Evolutionary conservation across 1,284 basidiomycete genomes (phyloP), one percentile per base, ranked within the genome.

Genomic region (Tilletia setariae): DNA sequence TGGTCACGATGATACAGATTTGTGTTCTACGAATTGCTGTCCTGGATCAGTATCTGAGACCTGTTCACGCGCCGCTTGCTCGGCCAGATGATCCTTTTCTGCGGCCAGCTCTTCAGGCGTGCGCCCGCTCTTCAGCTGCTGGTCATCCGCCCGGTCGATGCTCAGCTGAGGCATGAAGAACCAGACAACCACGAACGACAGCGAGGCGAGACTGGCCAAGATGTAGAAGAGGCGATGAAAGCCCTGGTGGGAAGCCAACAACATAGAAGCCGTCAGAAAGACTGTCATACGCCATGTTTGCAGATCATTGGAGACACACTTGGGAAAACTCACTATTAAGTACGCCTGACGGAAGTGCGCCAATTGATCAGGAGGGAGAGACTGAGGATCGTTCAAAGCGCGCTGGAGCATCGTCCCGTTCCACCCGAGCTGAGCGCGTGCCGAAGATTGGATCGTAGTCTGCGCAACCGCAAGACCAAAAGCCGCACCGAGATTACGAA

Each of bases 401-500:
- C 66, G 30, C 0, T 63, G 43, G 46, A 75, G 66, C 2, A 68
- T 53, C 2, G 65, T 69, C 1, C 53, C 47, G n/a, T 65, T 65
- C 63, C 46, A 65, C 8, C 28, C 16, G 0, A 74, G 68, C 2
- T 69, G 32, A 30, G n/a, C 61, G 1, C 67, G 65, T 2, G 73
- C 71, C 1, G 69, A 67, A 67, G 78, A 70, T 65, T 68, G 77
- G 75, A 83, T 71, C 53, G 83, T 79, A 6, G 88, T 86, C 0
- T 87, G 86, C 13, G 86, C 87, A 42, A 90, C 83, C 0, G 89
- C 88, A 1, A 90, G 84, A 8, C 86, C 84, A 0, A 90, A 75
- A 0, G 89, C 87, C 23, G 89, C 89, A 25, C 89, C 89, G 1
- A 90, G 83, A 19, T 87, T 82, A 4, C 89, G 86, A 67, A 89